Percentiles rank a stretch among this genome's conserved stretches.
These are phyloP conservation scores for Sporothrix pallida DNA, from an alignment of 2,329 filamentous ascomycete genomes.

Conservation along the genomic window DNA sequence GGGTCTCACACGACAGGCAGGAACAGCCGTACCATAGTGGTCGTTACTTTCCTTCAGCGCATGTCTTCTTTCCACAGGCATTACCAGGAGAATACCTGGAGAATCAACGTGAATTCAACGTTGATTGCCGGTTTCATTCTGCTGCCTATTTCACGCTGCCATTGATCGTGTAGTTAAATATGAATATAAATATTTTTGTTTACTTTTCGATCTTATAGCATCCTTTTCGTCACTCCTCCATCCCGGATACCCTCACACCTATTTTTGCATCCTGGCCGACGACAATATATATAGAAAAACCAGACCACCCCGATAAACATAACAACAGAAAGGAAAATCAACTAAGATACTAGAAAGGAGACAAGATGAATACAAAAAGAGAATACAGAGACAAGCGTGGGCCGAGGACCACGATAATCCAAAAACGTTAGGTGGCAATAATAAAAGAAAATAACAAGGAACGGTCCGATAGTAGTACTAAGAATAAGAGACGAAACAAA, in stretches of 20 bases:
- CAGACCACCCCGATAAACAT: not conserved
- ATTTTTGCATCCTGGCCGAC: not conserved
- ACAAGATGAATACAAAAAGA: slow-evolving; percentile 18
- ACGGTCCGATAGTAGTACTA: not conserved
- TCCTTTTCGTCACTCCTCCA: not conserved
- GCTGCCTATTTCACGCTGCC: not conserved
- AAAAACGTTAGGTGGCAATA: not conserved
- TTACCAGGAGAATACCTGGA: too few relatives aligned
- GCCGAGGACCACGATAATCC: not conserved
- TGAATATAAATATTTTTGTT: not conserved
- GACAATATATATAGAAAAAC: not conserved
- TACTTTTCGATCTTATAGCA: slow-evolving; percentile 18
- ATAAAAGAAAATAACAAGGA: not conserved
- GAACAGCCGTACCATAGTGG: not conserved
- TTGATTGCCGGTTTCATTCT: too few relatives aligned
- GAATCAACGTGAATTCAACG: too few relatives aligned
- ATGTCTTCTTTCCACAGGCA: too few relatives aligned
- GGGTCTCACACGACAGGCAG: not conserved
- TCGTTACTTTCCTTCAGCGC: not conserved
- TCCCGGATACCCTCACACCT: not conserved
- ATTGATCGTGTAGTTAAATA: not conserved
- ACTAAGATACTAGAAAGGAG: not conserved
- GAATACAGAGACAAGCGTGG: not conserved
- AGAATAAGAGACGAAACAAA: not conserved
- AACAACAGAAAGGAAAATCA: not conserved